phyloP scores from a whole-genome alignment of 1,284 basidiomycete species.

The Cutaneotrichosporon sp. region DNA sequence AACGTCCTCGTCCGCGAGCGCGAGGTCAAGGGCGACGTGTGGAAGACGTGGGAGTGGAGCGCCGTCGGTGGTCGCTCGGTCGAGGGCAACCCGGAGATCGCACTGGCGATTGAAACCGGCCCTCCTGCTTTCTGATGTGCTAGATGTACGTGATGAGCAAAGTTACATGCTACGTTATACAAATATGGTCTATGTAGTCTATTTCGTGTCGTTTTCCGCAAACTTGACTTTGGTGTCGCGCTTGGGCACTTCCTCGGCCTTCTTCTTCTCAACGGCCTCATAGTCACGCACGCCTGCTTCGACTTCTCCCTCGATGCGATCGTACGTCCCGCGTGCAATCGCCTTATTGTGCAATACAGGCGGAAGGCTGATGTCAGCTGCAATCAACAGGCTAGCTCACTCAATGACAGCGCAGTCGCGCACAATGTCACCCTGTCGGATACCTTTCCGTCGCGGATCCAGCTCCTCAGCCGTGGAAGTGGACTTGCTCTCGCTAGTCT shows the following conservation, averaged over 20 bases:
- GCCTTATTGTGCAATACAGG: constrained; percentile 31
- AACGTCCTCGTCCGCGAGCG: constrained; percentile 87
- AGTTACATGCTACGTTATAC: not conserved
- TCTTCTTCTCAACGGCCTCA: constrained; percentile 12
- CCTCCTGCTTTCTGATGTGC: not conserved
- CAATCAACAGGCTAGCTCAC: constrained; percentile 24
- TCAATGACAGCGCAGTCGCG: constrained; percentile 42
- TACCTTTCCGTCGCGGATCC: constrained; percentile 25
- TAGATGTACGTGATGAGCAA: no score
- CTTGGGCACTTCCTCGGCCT: not conserved
- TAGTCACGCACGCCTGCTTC: constrained; percentile 32
- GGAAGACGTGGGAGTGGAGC: constrained; percentile 55
- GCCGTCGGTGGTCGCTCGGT: constrained; percentile 18
- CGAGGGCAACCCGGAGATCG: not conserved
- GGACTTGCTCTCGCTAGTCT: constrained; percentile 8
- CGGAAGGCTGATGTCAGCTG: constrained; percentile 28
- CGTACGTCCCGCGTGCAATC: constrained; percentile 35
- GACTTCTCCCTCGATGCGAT: constrained; percentile 37
- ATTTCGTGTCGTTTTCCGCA: not conserved
- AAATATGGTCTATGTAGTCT: not conserved
- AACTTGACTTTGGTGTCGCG: constrained; percentile 9
- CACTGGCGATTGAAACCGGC: not conserved
- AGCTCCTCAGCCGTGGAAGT: constrained; percentile 10
- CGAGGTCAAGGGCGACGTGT: constrained; percentile 71
- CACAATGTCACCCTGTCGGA: constrained; percentile 42